phyloP scores from a whole-genome alignment of 257 asterid genomes.

The Nicotiana obtusifolia region DNA sequence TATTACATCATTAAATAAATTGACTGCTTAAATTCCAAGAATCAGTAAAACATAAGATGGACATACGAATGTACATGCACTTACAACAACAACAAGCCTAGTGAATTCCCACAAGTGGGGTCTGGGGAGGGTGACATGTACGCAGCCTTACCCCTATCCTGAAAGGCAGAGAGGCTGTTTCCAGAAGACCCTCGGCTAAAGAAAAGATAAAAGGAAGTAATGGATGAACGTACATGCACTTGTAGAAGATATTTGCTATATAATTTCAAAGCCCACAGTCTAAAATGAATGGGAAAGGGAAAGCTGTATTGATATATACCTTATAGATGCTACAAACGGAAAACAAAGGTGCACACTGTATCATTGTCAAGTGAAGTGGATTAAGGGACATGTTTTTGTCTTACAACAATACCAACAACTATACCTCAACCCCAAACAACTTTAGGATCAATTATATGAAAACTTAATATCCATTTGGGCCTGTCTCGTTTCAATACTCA shows the following conservation, averaged over 20 bases:
- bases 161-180: no score
- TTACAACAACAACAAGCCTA: no score
- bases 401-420: neutral
- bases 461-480: slow-evolving; percentile 2
- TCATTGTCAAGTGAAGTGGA: neutral
- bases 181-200: no score
- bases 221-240: no score
- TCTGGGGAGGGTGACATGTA: no score
- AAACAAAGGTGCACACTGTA: no score
- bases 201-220: no score
- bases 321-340: no score
- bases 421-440: neutral
- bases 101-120: no score
- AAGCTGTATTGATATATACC: neutral
- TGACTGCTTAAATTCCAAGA: neutral
- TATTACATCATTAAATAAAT: neutral
- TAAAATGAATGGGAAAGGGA: neutral
- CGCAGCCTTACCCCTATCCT: no score
- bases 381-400: neutral
- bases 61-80: neutral
- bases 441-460: neutral
- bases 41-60: neutral
- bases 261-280: neutral
- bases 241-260: neutral
- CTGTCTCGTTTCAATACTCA: neutral